Conservation (phyloP, 805 yeast genomes). For the Zygoascus flipseniorum region DNA sequence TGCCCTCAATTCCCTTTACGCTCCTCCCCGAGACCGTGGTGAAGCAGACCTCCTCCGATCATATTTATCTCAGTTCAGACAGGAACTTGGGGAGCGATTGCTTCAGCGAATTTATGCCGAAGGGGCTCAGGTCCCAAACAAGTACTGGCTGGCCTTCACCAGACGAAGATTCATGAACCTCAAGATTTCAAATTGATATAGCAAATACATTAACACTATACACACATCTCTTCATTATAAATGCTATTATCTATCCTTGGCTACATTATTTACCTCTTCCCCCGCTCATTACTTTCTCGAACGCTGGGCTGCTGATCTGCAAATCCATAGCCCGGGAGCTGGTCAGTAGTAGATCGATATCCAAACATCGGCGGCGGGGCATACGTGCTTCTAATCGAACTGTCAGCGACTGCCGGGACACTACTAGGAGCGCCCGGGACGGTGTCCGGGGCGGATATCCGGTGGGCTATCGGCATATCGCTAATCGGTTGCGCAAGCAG, state of each 20-base stretch:
- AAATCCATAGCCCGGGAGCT: not conserved
- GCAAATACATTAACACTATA: not conserved
- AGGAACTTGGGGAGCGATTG: constrained; percentile 79
- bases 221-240: not conserved
- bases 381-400: not conserved
- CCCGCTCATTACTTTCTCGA: constrained; percentile 15
- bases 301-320: constrained; percentile 7
- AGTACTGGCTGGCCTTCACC: constrained; percentile 93
- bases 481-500: not conserved
- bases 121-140: constrained; percentile 64
- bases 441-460: not conserved
- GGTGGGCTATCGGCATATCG: not conserved
- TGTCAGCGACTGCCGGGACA: not conserved
- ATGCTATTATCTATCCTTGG: not conserved
- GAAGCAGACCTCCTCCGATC: constrained; percentile 74
- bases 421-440: not conserved
- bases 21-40: constrained; percentile 62
- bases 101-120: constrained; percentile 56
- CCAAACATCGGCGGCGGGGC: not conserved
- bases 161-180: constrained; percentile 95
- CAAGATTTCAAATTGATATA: constrained; percentile 28
- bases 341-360: constrained; percentile 1
- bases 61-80: constrained; percentile 88
- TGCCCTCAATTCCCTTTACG: constrained; percentile 75
- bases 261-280: not conserved